Conservation (phyloP, 225 moss, liverwort and hornwort genomes). For the Bryum argenteum region DNA sequence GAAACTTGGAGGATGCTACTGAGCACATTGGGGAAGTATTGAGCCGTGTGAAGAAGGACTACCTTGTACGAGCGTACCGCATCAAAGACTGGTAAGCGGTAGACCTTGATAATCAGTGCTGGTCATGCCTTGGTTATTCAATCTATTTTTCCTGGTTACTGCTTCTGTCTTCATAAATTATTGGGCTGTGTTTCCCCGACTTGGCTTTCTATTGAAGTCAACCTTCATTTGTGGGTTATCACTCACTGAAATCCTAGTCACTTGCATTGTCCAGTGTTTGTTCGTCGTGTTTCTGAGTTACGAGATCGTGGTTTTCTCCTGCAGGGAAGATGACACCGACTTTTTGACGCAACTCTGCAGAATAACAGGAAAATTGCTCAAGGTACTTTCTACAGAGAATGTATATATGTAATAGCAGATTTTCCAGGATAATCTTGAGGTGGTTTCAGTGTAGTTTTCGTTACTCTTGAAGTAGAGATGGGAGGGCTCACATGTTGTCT, state of each 20-base stretch:
- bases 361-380: constrained; percentile 78
- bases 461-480: neutral
- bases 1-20: constrained; percentile 94
- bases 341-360: constrained; percentile 89
- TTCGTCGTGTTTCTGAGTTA: constrained; percentile 14
- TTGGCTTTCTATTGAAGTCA: neutral
- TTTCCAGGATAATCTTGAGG: neutral
- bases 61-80: constrained; percentile 84
- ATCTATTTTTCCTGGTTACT: neutral
- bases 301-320: constrained; percentile 10
- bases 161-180: neutral
- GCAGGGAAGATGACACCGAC: constrained; percentile 85
- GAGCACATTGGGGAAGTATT: constrained; percentile 89
- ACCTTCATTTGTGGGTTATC: neutral
- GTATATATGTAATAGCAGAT: neutral
- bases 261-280: constrained; percentile 3
- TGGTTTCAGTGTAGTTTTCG: neutral
- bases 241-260: neutral
- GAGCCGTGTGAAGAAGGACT: constrained; percentile 92
- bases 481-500: constrained; percentile 1
- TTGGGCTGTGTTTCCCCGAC: neutral
- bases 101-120: neutral
- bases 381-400: constrained; percentile 48
- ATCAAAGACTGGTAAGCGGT: constrained; percentile 75
- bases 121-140: neutral